phyloP scores from a whole-genome alignment of 306 rosid genomes.

The Ceratonia siliqua region DNA sequence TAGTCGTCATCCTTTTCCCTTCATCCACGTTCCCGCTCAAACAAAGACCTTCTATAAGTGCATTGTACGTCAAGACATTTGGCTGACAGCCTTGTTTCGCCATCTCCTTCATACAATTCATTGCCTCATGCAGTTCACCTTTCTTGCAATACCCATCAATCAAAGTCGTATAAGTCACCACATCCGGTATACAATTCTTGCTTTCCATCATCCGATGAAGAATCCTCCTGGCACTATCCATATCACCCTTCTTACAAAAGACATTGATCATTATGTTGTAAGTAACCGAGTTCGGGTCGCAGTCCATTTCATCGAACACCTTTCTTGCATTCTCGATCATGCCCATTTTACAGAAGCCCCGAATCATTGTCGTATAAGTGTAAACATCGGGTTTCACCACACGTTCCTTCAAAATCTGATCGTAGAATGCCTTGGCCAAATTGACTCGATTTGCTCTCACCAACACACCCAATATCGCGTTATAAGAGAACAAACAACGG shows the following conservation, averaged over 20 bases:
- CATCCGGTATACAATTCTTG: slow-evolving; percentile 45
- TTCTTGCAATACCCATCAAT: slow-evolving; percentile 54
- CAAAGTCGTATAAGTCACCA: slow-evolving; percentile 53
- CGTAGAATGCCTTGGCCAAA: slow-evolving; percentile 45
- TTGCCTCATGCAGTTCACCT: slow-evolving; percentile 46
- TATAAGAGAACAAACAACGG: slow-evolving; percentile 41
- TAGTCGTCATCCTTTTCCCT: slow-evolving; percentile 53
- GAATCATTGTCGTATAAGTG: slow-evolving; percentile 49
- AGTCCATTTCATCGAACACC: slow-evolving; percentile 62
- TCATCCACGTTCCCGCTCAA: slow-evolving; percentile 48
- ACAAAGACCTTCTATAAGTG: slow-evolving; percentile 51
- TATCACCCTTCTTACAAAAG: slow-evolving; percentile 46
- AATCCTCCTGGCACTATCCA: slow-evolving; percentile 43
- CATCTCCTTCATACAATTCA: slow-evolving; percentile 48
- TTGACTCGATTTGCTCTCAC: slow-evolving; percentile 47
- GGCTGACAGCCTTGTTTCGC: slow-evolving; percentile 40
- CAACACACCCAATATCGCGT: slow-evolving; percentile 48
- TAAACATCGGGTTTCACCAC: slow-evolving; percentile 42
- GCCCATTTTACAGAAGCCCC: slow-evolving; percentile 54
- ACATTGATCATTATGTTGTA: slow-evolving; percentile 51
- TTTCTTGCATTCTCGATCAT: slow-evolving; percentile 43
- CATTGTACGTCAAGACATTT: slow-evolving; percentile 53
- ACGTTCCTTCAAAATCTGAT: slow-evolving; percentile 41
- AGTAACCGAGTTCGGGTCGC: slow-evolving; percentile 49
- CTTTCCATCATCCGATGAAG: slow-evolving; percentile 32